phyloP scores from a whole-genome alignment of 2,329 filamentous ascomycete species.

The Aspergillus ustus region DNA sequence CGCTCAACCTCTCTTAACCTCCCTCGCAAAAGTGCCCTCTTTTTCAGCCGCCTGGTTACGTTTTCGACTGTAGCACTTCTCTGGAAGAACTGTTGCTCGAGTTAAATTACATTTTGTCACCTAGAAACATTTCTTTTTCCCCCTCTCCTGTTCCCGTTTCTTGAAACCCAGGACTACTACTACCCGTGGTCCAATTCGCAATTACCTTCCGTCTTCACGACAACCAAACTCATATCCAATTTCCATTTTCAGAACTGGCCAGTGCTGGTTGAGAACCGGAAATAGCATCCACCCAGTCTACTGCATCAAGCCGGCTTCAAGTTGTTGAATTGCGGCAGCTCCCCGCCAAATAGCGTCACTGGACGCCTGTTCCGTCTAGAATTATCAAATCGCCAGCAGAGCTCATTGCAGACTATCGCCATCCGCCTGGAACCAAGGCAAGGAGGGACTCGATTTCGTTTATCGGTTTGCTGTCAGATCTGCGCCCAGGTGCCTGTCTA shows the following conservation, averaged over 20 bases:
- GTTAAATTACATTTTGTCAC: constrained; percentile 6
- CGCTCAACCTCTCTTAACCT: neutral
- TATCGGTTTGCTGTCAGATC: constrained; percentile 25
- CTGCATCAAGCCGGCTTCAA: constrained; percentile 8
- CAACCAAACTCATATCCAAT: neutral
- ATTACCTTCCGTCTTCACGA: constrained; percentile 2
- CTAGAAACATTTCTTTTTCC: constrained; percentile 2
- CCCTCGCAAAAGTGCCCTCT: neutral
- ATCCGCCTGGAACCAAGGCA: constrained; percentile 13
- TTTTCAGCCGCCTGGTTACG: neutral
- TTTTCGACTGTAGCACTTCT: constrained; percentile 22
- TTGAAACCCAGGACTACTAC: constrained; percentile 5
- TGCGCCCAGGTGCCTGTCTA: constrained; percentile 30
- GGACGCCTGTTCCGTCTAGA: constrained; percentile 1
- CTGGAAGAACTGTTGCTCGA: constrained; percentile 27
- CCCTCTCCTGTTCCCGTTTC: neutral
- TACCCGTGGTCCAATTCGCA: constrained; percentile 6
- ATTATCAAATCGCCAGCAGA: constrained; percentile 16
- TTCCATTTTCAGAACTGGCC: constrained; percentile 12
- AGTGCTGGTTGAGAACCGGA: constrained; percentile 15
- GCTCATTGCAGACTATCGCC: constrained; percentile 10
- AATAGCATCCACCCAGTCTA: constrained; percentile 4
- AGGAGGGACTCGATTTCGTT: constrained; percentile 23
- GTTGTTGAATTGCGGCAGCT: neutral
- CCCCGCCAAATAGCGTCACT: constrained; percentile 2